These are phyloP conservation scores for Diaporthe helianthi DNA, from an alignment of 2,329 filamentous ascomycete genomes.

Conservation along the genomic window DNA sequence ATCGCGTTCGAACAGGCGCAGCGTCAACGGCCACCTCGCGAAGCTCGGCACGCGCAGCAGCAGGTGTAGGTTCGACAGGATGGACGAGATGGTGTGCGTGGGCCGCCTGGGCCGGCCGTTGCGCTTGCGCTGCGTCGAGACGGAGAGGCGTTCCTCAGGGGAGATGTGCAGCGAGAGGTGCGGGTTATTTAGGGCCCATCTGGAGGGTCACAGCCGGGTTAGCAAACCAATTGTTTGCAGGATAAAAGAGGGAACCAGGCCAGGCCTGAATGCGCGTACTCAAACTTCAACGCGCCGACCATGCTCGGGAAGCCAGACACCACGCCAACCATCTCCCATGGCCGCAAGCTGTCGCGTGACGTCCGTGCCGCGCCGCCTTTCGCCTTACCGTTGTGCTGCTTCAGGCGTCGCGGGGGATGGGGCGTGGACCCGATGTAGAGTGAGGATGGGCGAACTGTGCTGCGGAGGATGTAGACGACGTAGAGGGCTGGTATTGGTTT, in stretches of 20 bases:
- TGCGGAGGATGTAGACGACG: constrained; percentile 90
- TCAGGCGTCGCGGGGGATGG: constrained; percentile 81
- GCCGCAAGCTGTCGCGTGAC: constrained; percentile 69
- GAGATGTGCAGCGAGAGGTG: constrained; percentile 82
- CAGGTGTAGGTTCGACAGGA: constrained; percentile 81
- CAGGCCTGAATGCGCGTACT: constrained; percentile 62
- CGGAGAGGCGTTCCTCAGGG: constrained; percentile 63
- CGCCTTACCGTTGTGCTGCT: constrained; percentile 87
- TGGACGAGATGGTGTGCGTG: constrained; percentile 66
- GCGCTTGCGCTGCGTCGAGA: constrained; percentile 57
- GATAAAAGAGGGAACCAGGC: too few relatives aligned
- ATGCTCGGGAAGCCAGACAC: constrained; percentile 89
- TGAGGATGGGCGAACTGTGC: constrained; percentile 72
- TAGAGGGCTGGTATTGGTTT: constrained; percentile 86
- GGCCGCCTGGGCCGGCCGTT: constrained; percentile 65
- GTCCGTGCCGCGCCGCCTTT: constrained; percentile 85
- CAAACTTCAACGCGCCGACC: constrained; percentile 90
- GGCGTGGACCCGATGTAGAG: constrained; percentile 94
- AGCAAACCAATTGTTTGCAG: neutral
- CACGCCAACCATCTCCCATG: constrained; percentile 90
- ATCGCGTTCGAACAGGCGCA: constrained; percentile 80
- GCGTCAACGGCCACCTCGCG: constrained; percentile 77
- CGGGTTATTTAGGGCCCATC: constrained; percentile 92
- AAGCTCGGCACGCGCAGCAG: constrained; percentile 83
- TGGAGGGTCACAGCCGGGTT: constrained; percentile 44